Conservation (phyloP, 768 basidiomycete species). For the Chiua virens region DNA sequence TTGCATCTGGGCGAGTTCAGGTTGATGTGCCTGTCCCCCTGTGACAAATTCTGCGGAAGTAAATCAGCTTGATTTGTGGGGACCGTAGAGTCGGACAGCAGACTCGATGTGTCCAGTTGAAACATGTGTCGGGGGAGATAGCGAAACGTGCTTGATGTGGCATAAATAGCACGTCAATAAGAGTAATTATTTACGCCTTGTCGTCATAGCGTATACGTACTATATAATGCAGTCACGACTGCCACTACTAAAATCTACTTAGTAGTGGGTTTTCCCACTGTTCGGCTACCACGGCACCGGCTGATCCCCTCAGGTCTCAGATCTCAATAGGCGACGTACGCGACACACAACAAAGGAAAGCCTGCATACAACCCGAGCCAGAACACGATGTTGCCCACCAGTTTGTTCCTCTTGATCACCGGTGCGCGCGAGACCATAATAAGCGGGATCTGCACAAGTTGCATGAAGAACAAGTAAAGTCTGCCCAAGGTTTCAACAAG, state of each 20-base stretch:
- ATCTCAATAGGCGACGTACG: constrained; percentile 56
- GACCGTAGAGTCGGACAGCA: too few relatives aligned
- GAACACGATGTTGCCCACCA: constrained; percentile 84
- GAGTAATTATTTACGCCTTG: neutral
- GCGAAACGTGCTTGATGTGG: neutral
- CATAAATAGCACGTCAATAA: neutral
- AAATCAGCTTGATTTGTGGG: too few relatives aligned
- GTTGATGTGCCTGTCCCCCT: too few relatives aligned
- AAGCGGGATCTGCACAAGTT: constrained; percentile 90
- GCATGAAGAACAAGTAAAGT: constrained; percentile 80
- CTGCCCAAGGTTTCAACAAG: constrained; percentile 34
- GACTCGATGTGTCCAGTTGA: too few relatives aligned
- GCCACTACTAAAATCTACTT: too few relatives aligned
- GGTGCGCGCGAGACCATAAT: constrained; percentile 80
- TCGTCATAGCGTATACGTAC: too few relatives aligned
- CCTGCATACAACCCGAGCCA: constrained; percentile 93
- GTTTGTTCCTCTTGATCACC: constrained; percentile 74
- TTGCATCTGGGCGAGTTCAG: too few relatives aligned
- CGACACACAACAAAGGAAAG: constrained; percentile 90
- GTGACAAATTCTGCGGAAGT: too few relatives aligned
- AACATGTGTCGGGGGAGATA: too few relatives aligned
- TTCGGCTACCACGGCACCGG: neutral
- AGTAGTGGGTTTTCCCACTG: too few relatives aligned
- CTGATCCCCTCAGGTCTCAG: too few relatives aligned
- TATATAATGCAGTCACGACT: too few relatives aligned